A percentile compares a stretch with the other conserved stretches of the same genome.
Evolutionary conservation across 257 asterid species (phyloP).

Genomic region (Plantago major): DNA sequence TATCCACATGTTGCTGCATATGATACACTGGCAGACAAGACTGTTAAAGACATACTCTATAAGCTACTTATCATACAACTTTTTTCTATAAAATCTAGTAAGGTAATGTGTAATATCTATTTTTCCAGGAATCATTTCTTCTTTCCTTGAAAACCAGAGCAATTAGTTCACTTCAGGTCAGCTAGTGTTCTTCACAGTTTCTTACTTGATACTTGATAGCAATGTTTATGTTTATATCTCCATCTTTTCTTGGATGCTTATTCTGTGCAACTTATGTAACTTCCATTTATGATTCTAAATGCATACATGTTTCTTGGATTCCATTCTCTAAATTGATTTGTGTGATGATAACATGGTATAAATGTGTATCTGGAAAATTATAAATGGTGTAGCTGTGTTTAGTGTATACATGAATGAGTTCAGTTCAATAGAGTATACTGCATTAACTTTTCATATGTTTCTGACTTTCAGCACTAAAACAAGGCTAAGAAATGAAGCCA

Average conservation of each 20-base stretch:
- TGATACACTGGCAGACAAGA: background rate
- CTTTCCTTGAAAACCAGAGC: background rate
- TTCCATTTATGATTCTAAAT: too few species aligned
- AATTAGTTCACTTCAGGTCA: background rate
- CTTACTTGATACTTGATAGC: background rate
- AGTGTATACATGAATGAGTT: too few species aligned
- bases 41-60: background rate
- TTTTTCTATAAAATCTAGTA: background rate
- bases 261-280: too few species aligned
- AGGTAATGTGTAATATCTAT: background rate
- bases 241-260: too few species aligned
- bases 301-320: too few species aligned
- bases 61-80: background rate
- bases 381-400: too few species aligned
- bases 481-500: background rate
- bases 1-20: too few species aligned
- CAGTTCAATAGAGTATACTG: background rate
- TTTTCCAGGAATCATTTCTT: background rate
- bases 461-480: background rate
- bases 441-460: background rate
- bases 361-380: too few species aligned
- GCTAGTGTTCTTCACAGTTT: background rate
- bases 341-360: too few species aligned
- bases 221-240: background rate
- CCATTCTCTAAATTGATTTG: too few species aligned